A percentile compares a stretch with the other conserved stretches of the same genome.
These are phyloP conservation scores for Fomitopsis serialis DNA, from an alignment of 768 basidiomycete species.

Conservation along the genomic window DNA sequence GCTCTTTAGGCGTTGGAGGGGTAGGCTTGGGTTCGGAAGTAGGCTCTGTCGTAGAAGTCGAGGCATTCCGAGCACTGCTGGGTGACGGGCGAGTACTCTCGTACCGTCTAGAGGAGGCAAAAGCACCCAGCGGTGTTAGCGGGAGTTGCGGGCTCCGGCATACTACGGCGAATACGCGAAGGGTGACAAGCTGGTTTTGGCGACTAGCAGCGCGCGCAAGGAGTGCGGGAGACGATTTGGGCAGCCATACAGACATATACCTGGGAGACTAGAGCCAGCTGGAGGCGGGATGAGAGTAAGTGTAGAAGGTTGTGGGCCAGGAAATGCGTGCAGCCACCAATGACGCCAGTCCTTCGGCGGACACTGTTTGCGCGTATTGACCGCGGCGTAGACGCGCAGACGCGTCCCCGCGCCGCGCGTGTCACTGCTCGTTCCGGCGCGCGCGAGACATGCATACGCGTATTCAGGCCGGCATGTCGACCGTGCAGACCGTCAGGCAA, in stretches of 20 bases:
- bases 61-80: slow-evolving; percentile 9
- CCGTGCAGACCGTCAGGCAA: too few species aligned
- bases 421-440: background rate
- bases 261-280: background rate
- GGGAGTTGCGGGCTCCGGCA: slow-evolving; percentile 7
- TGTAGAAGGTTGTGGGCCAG: background rate
- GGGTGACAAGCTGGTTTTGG: slow-evolving; percentile 13
- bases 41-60: slow-evolving; percentile 18
- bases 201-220: slow-evolving; percentile 33
- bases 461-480: too few species aligned
- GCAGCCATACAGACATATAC: slow-evolving; percentile 74
- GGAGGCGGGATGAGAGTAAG: background rate
- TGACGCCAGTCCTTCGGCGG: slow-evolving; percentile 14
- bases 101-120: background rate
- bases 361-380: slow-evolving; percentile 7
- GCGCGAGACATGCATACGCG: too few species aligned
- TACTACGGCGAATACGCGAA: slow-evolving; percentile 17
- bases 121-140: slow-evolving; percentile 3
- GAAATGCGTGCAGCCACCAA: background rate
- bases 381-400: background rate
- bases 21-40: slow-evolving; percentile 40
- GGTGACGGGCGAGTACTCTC: slow-evolving; percentile 9
- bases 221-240: slow-evolving; percentile 44
- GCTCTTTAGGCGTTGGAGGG: slow-evolving; percentile 31
- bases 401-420: background rate